phyloP scores from a whole-genome alignment of 352 stramenopile species.

The Globisporangium uncinulatum region DNA sequence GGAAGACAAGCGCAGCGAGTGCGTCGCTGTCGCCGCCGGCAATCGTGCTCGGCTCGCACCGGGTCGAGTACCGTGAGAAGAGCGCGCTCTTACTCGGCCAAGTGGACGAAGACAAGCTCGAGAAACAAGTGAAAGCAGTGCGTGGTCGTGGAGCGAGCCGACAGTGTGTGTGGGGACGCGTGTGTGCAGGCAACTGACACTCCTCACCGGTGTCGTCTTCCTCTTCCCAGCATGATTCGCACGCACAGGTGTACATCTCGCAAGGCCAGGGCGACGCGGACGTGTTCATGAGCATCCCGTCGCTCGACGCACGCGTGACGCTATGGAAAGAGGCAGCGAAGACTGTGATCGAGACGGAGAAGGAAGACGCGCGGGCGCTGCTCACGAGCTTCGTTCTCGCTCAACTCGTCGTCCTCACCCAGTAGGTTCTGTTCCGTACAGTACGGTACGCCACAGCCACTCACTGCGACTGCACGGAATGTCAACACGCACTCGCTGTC shows the following conservation, averaged over 20 bases:
- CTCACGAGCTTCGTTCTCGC: constrained; percentile 51
- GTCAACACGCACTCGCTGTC: neutral
- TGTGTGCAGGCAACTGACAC: too few relatives aligned
- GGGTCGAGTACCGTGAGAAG: constrained; percentile 60
- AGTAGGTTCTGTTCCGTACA: constrained; percentile 1
- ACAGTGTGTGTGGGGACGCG: too few relatives aligned
- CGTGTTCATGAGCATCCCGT: constrained; percentile 79
- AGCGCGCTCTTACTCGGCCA: constrained; percentile 52
- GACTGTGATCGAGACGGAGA: constrained; percentile 75
- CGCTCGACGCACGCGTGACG: constrained; percentile 64
- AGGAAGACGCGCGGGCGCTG: constrained; percentile 57
- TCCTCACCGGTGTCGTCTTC: neutral
- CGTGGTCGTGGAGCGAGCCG: neutral
- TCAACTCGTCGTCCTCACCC: constrained; percentile 20
- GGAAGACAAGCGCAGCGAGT: constrained; percentile 7
- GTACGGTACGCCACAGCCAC: too few relatives aligned
- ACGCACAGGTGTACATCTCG: constrained; percentile 75
- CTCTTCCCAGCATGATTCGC: constrained; percentile 43
- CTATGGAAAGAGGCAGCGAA: constrained; percentile 74
- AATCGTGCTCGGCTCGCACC: constrained; percentile 9
- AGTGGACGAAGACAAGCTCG: constrained; percentile 76
- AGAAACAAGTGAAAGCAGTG: constrained; percentile 73
- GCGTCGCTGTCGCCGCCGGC: constrained; percentile 1
- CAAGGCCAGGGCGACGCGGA: constrained; percentile 71
- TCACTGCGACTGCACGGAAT: too few relatives aligned